Percentiles rank a stretch among this genome's conserved stretches.
Conservation (phyloP, 441 rosid genomes). For the Jatropha multifida region DNA sequence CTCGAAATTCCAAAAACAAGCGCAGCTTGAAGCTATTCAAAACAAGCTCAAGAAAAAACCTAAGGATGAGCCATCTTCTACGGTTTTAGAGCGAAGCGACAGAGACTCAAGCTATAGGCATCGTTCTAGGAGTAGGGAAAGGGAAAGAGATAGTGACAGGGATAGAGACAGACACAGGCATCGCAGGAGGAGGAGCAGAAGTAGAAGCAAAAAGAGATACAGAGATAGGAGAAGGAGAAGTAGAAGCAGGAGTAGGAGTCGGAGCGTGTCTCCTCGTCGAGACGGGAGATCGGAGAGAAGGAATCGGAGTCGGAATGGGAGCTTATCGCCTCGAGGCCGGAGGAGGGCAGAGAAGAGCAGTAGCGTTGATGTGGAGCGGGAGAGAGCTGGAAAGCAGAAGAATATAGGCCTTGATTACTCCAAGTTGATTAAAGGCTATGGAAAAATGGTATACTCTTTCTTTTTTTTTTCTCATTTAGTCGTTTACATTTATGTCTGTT, state of each 20-base stretch:
- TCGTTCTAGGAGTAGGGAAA: slow-evolving; percentile 47
- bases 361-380: slow-evolving; percentile 22
- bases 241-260: slow-evolving; percentile 9
- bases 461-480: not conserved
- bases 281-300: slow-evolving; percentile 34
- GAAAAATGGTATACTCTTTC: slow-evolving; percentile 49
- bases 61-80: slow-evolving; percentile 29
- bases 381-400: slow-evolving; percentile 31
- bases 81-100: slow-evolving; percentile 37
- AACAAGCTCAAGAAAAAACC: slow-evolving; percentile 70
- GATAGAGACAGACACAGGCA: slow-evolving; percentile 31
- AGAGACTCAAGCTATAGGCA: slow-evolving; percentile 31
- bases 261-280: slow-evolving; percentile 44
- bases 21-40: slow-evolving; percentile 66
- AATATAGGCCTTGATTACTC: slow-evolving; percentile 53
- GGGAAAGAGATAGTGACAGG: slow-evolving; percentile 37
- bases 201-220: slow-evolving; percentile 20
- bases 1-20: slow-evolving; percentile 47
- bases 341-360: slow-evolving; percentile 40
- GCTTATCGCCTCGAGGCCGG: slow-evolving; percentile 30
- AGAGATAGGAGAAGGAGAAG: slow-evolving; percentile 25
- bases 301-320: slow-evolving; percentile 28
- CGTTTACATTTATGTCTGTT: not conserved
- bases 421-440: slow-evolving; percentile 61
- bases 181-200: slow-evolving; percentile 17